Evolutionary conservation across 495 filamentous ascomycete genomes (phyloP).

Genomic region (Podospora pseudoanserina): DNA sequence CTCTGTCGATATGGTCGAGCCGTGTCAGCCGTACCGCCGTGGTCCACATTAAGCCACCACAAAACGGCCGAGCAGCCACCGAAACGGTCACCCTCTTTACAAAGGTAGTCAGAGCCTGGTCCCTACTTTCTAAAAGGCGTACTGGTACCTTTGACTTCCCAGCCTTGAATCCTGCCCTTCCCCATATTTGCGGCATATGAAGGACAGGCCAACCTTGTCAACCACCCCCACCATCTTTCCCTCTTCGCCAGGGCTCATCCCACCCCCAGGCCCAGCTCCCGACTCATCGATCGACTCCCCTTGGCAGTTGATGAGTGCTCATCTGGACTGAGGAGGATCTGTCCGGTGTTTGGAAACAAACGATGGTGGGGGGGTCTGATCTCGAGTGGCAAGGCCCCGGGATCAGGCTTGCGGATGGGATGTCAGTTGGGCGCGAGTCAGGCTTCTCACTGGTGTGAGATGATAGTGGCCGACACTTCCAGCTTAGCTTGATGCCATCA

Average conservation of each 20-base stretch:
- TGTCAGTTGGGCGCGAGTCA: background rate
- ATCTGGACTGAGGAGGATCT: slow-evolving; percentile 1
- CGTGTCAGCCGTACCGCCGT: too few relatives aligned
- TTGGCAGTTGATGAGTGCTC: background rate
- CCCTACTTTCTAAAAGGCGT: background rate
- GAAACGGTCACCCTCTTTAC: too few relatives aligned
- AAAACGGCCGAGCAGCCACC: too few relatives aligned
- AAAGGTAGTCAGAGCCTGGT: background rate
- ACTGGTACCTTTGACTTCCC: background rate
- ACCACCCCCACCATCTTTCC: background rate
- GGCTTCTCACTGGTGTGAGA: background rate
- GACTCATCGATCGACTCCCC: background rate
- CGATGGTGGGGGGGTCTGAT: background rate
- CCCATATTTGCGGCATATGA: background rate
- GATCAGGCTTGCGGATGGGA: background rate
- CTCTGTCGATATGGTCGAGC: background rate
- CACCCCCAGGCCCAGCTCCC: background rate
- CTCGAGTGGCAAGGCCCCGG: background rate
- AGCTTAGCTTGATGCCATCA: too few relatives aligned
- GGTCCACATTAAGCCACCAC: too few relatives aligned
- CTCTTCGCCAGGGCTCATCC: slow-evolving; percentile 1
- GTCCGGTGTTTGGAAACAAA: background rate
- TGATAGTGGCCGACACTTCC: background rate
- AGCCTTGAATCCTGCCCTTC: background rate
- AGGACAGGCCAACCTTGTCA: background rate